Percentiles rank a stretch among this genome's conserved stretches.
phyloP scores from a whole-genome alignment of 768 basidiomycete species.

The Lactarius sanguifluus region DNA sequence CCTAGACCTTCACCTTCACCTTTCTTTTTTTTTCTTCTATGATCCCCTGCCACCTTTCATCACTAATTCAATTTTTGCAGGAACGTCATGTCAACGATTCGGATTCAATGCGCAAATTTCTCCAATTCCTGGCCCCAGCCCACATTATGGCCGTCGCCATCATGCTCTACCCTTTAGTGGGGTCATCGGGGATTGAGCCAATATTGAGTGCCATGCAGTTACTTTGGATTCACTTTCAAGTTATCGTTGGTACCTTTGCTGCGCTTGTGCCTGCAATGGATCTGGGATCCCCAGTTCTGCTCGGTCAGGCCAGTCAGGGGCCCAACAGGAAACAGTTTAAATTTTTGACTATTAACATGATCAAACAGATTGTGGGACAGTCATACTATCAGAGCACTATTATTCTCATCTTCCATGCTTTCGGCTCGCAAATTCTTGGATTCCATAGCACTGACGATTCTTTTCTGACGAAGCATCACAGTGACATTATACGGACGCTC shows the following conservation, averaged over 20 bases:
- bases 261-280: conserved; percentile 97
- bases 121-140: conserved; percentile 51
- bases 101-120: conserved; percentile 96
- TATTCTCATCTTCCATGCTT: conserved; percentile 88
- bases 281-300: conserved; percentile 75
- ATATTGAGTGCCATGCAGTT: conserved; percentile 95
- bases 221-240: conserved; percentile 84
- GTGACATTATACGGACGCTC: conserved; percentile 68
- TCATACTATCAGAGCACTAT: conserved; percentile 81
- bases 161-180: conserved; percentile 41
- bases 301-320: conserved; percentile 82
- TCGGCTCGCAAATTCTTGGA: conserved; percentile 69
- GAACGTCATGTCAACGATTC: too few relatives aligned
- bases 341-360: conserved; percentile 80
- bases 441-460: conserved; percentile 41
- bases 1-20: too few relatives aligned
- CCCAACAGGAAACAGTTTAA: conserved; percentile 89
- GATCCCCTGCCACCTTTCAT: too few relatives aligned
- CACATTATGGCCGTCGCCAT: conserved; percentile 95
- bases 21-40: too few relatives aligned
- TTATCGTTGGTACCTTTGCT: conserved; percentile 98
- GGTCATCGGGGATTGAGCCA: conserved; percentile 50
- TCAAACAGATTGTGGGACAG: conserved; percentile 93
- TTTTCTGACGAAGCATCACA: conserved; percentile 37
- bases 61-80: too few relatives aligned